A percentile compares a stretch with the other conserved stretches of the same genome.
Conservation (phyloP, 257 asterid species). For the Solanum sitiens region DNA sequence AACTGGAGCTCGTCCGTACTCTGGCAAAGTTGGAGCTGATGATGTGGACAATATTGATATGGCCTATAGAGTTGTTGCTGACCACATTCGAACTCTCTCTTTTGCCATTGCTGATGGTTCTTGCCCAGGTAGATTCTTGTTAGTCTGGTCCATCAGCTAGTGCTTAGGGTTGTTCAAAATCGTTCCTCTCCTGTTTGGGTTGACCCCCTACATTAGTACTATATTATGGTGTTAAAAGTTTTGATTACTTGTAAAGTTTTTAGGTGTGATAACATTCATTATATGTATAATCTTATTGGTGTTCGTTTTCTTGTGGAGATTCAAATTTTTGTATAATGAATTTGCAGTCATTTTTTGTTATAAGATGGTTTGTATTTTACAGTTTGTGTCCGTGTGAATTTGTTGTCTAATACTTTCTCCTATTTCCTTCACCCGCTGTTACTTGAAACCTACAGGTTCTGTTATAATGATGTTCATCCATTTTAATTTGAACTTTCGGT, state of each 20-base stretch:
- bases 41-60: constrained; percentile 79
- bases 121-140: constrained; percentile 58
- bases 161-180: neutral
- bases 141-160: neutral
- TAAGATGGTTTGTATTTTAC: neutral
- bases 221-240: neutral
- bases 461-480: neutral
- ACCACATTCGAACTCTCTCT: constrained; percentile 92
- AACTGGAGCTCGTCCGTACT: constrained; percentile 67
- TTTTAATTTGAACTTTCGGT: neutral
- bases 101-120: constrained; percentile 99
- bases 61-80: constrained; percentile 99
- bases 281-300: neutral
- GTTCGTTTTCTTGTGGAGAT: neutral
- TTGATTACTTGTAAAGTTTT: neutral
- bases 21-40: constrained; percentile 85
- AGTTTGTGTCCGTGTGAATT: neutral
- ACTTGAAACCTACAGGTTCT: neutral
- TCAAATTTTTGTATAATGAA: neutral
- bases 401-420: neutral
- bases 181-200: neutral
- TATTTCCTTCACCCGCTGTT: neutral
- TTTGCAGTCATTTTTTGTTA: neutral
- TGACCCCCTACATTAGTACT: neutral
- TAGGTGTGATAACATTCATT: neutral